phyloP scores from a whole-genome alignment of 345 rosid species.

The Euphorbia pulcherrima region DNA sequence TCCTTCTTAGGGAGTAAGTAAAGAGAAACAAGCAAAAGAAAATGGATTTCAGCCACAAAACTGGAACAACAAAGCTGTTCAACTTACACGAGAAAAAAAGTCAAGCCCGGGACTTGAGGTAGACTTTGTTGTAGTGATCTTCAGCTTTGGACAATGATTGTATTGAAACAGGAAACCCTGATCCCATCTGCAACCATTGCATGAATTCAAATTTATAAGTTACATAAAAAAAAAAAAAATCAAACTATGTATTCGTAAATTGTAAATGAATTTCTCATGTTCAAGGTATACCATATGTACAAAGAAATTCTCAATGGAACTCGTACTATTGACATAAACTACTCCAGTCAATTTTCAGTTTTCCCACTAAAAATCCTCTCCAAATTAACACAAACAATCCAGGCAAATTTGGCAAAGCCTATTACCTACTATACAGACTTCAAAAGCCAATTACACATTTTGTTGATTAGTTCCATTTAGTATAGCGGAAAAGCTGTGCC shows the following conservation, averaged over 20 bases:
- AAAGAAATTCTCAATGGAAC: not conserved
- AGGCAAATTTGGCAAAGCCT: not conserved
- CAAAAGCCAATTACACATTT: too few relatives aligned
- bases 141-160: constrained; percentile 94
- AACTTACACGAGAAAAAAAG: not conserved
- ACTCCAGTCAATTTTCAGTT: not conserved
- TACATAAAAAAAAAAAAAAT: not conserved
- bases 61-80: not conserved
- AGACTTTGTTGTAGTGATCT: constrained; percentile 59
- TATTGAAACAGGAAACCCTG: constrained; percentile 71
- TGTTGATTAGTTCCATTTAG: too few relatives aligned
- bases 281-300: not conserved
- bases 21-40: too few relatives aligned
- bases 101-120: constrained; percentile 30
- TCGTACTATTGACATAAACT: not conserved
- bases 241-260: not conserved
- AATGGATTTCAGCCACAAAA: too few relatives aligned
- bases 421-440: too few relatives aligned
- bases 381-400: not conserved
- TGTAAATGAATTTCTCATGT: not conserved
- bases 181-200: constrained; percentile 76
- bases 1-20: too few relatives aligned
- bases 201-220: not conserved
- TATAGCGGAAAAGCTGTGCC: too few relatives aligned
- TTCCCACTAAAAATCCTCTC: not conserved